Evolutionary conservation across 371 early-diverging fungal genomes (phyloP), one percentile per base, ranked within the genome.

Genomic region (Mucor velutinosus): DNA sequence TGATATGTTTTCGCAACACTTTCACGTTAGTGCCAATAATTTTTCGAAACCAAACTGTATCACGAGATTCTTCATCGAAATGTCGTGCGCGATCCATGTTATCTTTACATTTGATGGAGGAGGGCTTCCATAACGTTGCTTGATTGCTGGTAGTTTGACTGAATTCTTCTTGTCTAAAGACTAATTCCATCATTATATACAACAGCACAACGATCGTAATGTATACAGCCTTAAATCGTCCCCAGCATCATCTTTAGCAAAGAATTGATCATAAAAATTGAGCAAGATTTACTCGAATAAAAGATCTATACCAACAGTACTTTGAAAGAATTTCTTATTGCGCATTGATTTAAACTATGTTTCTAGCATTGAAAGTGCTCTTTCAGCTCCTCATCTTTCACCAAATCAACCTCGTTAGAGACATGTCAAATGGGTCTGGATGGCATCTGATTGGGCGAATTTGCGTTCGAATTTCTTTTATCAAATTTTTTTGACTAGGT

Each of bases 401-500:
- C 41, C 4, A 1, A 17, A 41, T 5, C 41, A 41, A 17, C 41
- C 41, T 17, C 17, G 1, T 41, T 17, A 15, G 14, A 23, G 27
- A 25, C 53, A 53, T 53, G 53, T 53, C 27, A 53, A 27, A 53
- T 25, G 23, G 5, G 6, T 5, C 41, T 41, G 12, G 5, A 6
- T 14, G 14, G 11, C 14, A 14, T 53, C 33, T 62, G 62, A 62
- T 62, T 62, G 62, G 62, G 8, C 33, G 30, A 12, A 57, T 57
- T 30, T 57, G 32, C 4, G 21, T 7, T 21, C 30, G 12, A n/a
- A 17, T 61, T 61, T 47, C 8, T 45, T 19, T 60, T 60, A 62
- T 35, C 47, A 47, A 62, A 62, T 51, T 62, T 62, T 62, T 62
- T 62, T 51, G 19, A 33, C 35, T 29, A 32, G 32, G 47, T 32